Evolutionary conservation across 169 alveolate species (phyloP).

Genomic region (Cryptosporidium parvum): DNA sequence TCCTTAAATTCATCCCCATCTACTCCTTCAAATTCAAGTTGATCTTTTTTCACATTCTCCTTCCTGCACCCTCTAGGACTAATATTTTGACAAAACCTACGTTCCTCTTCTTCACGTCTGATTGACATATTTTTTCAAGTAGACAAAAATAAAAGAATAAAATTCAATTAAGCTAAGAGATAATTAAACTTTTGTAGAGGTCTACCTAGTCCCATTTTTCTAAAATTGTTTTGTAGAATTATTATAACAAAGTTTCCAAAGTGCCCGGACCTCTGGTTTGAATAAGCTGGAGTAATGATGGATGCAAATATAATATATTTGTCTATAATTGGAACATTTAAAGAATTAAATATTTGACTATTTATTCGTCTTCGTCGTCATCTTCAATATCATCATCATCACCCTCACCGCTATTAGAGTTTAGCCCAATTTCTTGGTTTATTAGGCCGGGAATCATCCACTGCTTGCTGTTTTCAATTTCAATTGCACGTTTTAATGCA

Average conservation of each 20-base stretch:
- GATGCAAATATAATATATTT: no score
- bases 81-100: neutral
- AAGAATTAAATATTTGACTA: neutral
- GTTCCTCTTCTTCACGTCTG: conserved; percentile 72
- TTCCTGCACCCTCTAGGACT: conserved; percentile 12
- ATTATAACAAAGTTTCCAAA: neutral
- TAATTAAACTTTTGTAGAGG: neutral
- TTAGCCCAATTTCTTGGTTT: conserved; percentile 21
- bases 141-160: neutral
- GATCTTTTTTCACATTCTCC: conserved; percentile 13
- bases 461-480: conserved; percentile 57
- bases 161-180: neutral
- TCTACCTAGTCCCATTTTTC: conserved; percentile 8
- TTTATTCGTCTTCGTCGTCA: conserved; percentile 62
- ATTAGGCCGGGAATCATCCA: conserved; percentile 66
- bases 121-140: conserved; percentile 18
- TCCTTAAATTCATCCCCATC: conserved; percentile 43
- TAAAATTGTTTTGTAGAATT: neutral
- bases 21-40: conserved; percentile 2
- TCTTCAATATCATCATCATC: conserved; percentile 54
- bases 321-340: neutral
- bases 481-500: conserved; percentile 69
- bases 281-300: neutral
- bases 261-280: neutral
- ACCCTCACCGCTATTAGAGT: conserved; percentile 42